A percentile compares a stretch with the other conserved stretches of the same genome.
Conservation (phyloP, 768 basidiomycete species). For the Mycena sanguinolenta region DNA sequence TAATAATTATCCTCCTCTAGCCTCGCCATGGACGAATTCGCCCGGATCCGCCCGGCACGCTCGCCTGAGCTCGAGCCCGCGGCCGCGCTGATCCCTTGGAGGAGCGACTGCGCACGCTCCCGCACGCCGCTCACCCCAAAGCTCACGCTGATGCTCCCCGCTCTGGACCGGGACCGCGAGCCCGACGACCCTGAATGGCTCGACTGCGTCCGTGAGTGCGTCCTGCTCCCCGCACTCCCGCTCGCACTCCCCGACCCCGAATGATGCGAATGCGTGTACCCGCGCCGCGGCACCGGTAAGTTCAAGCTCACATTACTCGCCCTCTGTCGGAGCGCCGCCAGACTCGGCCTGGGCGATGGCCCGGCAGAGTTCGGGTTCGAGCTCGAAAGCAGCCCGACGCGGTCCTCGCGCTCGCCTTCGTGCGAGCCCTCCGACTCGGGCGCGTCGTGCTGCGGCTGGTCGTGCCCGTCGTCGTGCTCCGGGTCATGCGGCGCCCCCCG, state of each 20-base stretch:
- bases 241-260: slow-evolving; percentile 45
- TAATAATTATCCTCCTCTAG: slow-evolving; percentile 67
- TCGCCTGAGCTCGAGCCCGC: slow-evolving; percentile 72
- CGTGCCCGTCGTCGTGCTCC: slow-evolving; percentile 21
- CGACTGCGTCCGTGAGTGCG: slow-evolving; percentile 45
- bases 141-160: slow-evolving; percentile 53
- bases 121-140: slow-evolving; percentile 56
- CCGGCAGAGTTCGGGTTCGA: slow-evolving; percentile 43
- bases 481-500: slow-evolving; percentile 11
- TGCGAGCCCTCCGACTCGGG: slow-evolving; percentile 69
- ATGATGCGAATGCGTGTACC: slow-evolving; percentile 46
- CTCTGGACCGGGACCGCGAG: slow-evolving; percentile 45
- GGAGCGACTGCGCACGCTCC: slow-evolving; percentile 75
- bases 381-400: slow-evolving; percentile 64
- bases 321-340: slow-evolving; percentile 56
- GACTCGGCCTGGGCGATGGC: slow-evolving; percentile 65
- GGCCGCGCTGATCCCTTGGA: slow-evolving; percentile 73
- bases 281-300: slow-evolving; percentile 45
- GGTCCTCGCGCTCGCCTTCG: slow-evolving; percentile 74
- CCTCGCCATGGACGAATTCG: slow-evolving; percentile 78
- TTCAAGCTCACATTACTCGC: slow-evolving; percentile 49
- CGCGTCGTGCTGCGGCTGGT: slow-evolving; percentile 11
- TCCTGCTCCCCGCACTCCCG: slow-evolving; percentile 20
- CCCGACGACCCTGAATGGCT: slow-evolving; percentile 53
- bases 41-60: slow-evolving; percentile 63